Conservation (phyloP, 2,329 filamentous ascomycete genomes). For the Colletotrichum musae region DNA sequence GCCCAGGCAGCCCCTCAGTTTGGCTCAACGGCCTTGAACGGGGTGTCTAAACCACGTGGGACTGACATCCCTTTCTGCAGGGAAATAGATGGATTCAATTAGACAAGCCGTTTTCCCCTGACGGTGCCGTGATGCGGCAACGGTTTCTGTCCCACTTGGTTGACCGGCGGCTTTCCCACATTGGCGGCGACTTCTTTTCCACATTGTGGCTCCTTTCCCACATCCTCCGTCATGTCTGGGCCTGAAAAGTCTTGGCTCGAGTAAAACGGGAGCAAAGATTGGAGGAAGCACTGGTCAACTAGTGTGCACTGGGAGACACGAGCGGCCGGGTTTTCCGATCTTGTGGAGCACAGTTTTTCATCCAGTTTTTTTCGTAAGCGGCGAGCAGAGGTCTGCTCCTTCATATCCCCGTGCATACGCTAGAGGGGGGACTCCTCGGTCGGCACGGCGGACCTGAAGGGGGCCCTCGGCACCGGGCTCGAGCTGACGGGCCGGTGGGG, state of each 20-base stretch:
- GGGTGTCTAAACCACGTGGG: not conserved
- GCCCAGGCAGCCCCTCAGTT: not conserved
- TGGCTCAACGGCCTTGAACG: not conserved
- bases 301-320: not conserved
- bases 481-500: slow-evolving; percentile 30
- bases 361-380: slow-evolving; percentile 4
- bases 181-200: not conserved
- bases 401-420: slow-evolving; percentile 2
- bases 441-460: slow-evolving; percentile 16
- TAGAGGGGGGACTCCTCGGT: not conserved
- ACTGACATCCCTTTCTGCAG: not conserved
- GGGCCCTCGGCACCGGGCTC: slow-evolving; percentile 12
- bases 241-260: not conserved
- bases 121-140: too few relatives aligned
- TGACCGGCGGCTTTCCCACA: not conserved
- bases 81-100: not conserved
- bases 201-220: not conserved
- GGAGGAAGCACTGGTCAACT: not conserved
- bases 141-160: not conserved
- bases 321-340: slow-evolving; percentile 12
- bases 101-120: not conserved
- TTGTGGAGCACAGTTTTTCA: not conserved
- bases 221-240: not conserved
- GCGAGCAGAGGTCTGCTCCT: slow-evolving; percentile 5
- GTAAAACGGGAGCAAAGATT: not conserved